Base-by-base conservation (phyloP, 805 yeast genomes). In the Metschnikowia santaceciliae region DNA sequence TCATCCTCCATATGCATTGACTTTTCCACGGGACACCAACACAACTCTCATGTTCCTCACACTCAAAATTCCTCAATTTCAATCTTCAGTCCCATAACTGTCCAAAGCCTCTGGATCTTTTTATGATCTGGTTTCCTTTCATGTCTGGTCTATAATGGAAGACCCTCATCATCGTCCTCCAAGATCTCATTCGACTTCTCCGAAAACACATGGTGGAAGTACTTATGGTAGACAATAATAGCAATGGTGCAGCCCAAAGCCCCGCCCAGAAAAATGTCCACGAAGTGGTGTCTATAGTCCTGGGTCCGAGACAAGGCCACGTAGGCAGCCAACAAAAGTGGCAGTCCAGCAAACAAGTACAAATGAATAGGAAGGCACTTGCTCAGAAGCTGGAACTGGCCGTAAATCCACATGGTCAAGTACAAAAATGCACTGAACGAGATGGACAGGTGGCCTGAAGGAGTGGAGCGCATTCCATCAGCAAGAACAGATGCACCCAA, bases 391-490 rank as follows among this genome's bases (percentile, higher is more conserved):
- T 52, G 52, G 39, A 68, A 64, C 57, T 77, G 80, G n/a, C 79
- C 80, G 35, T 63, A 62, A 3, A 78, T 54, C 80, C 81, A 80
- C 33, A 80, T 61, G 11, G 78, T 56, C 46, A 81, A 66, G 62
- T 66, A 81, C 7, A 70, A 63, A 48, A 80, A 65, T 1, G 81
- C 80, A 14, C 78, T 65, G 60, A 81, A 81, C n/a, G 83, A 71
- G 37, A 75, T 69, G 2, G 81, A 71, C 8, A 81, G 68, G 57
- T 81, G 86, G 22, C 86, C 86, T 6, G 82, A 77, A 0, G 86
- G 86, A 6, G 82, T 76, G 26, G 80, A 72, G 53, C 80, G 71
- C 72, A 78, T 74, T 2, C 85, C 86, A 55, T 81, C 86, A 15
- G 60, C 54, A 26, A 81, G 62, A 37, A 50, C 45, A 23, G 50